Base-by-base conservation (phyloP, 2,329 filamentous ascomycete genomes). In the Alternaria sp. region DNA sequence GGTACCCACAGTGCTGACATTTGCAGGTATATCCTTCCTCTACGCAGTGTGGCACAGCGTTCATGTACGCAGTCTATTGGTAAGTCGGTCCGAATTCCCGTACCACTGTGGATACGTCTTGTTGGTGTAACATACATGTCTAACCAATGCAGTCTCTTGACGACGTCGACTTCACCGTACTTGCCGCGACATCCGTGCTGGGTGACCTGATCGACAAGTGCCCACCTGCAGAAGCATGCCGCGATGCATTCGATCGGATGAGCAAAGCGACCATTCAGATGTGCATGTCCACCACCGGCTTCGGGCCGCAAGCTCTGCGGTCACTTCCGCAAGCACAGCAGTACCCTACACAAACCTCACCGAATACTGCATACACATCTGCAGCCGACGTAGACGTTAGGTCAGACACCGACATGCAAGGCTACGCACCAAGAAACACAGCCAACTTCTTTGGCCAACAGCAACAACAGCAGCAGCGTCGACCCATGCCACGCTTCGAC, bases 31-130 rank as follows among this genome's bases (percentile, higher is more conserved):
- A 62, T 97, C 95, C 23, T 98, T 97, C 79, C 86, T 98, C 3
- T 98, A 97, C 80, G 94, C 96, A 19, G 96, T 98, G 61, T 98
- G 95, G 95, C 95, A 98, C 80, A 97, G 95, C 11, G 89, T 93
- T 6, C 87, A 93, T 57, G 95, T 98, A 54, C 88, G 95, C 72
- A 93, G 91, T 77, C 89, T 92, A 60, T 83, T 98, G 80, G 92
- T 95, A 87, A 83, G 91, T 84, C 46, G 30, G 25, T 28, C 25
- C 23, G 6, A 62, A 43, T 36, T 52, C 23, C 40, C 54, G 51
- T 55, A 6, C 21, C 32, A 25, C 45, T 15, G n/a, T 26, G 30
- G 15, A 32, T 47, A 30, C 21, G 19, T 36, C 13, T 51, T 15
- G 9, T 51, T 32, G 21, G 45, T 56, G 32, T 52, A 26, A 43